Conservation (phyloP, 495 filamentous ascomycete species). For the Amphirosellinia nigrospora region DNA sequence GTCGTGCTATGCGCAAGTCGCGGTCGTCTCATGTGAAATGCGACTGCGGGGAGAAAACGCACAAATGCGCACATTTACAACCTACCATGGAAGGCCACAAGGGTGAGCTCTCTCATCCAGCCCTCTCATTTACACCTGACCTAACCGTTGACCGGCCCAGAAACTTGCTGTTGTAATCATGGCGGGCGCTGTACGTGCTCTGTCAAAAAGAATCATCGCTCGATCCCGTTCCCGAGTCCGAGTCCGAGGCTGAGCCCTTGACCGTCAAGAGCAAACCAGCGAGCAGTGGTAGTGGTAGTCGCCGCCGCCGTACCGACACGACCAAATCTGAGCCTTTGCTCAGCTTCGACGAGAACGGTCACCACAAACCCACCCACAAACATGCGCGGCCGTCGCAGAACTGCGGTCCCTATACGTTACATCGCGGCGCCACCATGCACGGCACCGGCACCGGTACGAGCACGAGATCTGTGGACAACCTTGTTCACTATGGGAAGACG, state of each 20-base stretch:
- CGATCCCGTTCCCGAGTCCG: conserved; percentile 74
- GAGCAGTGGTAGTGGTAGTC: conserved; percentile 42
- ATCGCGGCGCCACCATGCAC: conserved; percentile 65
- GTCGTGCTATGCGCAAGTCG: conserved; percentile 95
- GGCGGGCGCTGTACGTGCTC: conserved; percentile 92
- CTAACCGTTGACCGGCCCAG: conserved; percentile 51
- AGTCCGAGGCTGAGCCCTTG: conserved; percentile 57
- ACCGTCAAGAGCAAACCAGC: conserved; percentile 54
- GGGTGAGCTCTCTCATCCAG: conserved; percentile 51
- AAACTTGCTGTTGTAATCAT: conserved; percentile 88
- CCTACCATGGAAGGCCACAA: conserved; percentile 59
- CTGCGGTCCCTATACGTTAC: conserved; percentile 83
- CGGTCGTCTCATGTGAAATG: conserved; percentile 95
- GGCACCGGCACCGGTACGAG: conserved; percentile 60
- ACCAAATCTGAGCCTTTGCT: conserved; percentile 82
- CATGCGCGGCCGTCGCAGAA: conserved; percentile 86
- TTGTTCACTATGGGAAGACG: conserved; percentile 48
- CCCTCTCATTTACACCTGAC: conserved; percentile 12
- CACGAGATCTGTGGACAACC: conserved; percentile 73
- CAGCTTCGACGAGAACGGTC: conserved; percentile 88
- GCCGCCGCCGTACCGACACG: conserved; percentile 70
- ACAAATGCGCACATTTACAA: conserved; percentile 70
- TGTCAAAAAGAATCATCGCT: conserved; percentile 84
- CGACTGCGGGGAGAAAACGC: conserved; percentile 92
- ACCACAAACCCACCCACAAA: conserved; percentile 91